Percentiles rank a stretch among this genome's conserved stretches.
Conservation (phyloP, 1,139 yeast species). For the Entelexis sorbosivorans region DNA sequence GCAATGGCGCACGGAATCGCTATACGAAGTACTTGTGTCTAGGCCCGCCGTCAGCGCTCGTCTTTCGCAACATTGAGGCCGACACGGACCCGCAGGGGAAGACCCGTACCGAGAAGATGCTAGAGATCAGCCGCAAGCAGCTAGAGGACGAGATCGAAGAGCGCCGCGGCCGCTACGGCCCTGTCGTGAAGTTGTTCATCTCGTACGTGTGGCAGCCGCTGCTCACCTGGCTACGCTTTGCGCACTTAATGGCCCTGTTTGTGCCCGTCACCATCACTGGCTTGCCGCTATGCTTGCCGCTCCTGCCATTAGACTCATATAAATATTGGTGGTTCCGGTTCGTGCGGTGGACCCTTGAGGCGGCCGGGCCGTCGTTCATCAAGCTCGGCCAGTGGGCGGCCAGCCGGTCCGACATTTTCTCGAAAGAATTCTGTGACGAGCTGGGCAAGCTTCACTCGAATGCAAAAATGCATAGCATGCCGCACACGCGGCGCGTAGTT, state of each 20-base stretch:
- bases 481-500: conserved; percentile 48
- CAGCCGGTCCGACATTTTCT: conserved; percentile 89
- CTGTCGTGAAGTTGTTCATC: conserved; percentile 1
- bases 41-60: conserved; percentile 14
- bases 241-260: conserved; percentile 56
- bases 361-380: conserved; percentile 89
- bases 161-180: background rate
- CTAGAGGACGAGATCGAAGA: conserved; percentile 8
- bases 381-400: conserved; percentile 99
- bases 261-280: conserved; percentile 51
- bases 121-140: conserved; percentile 15
- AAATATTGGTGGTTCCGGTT: conserved; percentile 60
- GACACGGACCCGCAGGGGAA: conserved; percentile 15
- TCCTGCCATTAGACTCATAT: conserved; percentile 49
- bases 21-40: background rate
- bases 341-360: conserved; percentile 59
- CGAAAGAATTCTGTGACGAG: conserved; percentile 66
- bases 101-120: conserved; percentile 15
- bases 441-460: conserved; percentile 71
- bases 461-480: conserved; percentile 61
- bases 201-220: conserved; percentile 49
- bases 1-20: background rate
- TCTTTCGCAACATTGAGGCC: conserved; percentile 8
- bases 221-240: conserved; percentile 53
- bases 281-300: conserved; percentile 46